Percentiles rank a stretch among this genome's conserved stretches.
These are phyloP conservation scores for Torulaspora pretoriensis DNA, from an alignment of 1,139 yeast species.

Conservation along the genomic window DNA sequence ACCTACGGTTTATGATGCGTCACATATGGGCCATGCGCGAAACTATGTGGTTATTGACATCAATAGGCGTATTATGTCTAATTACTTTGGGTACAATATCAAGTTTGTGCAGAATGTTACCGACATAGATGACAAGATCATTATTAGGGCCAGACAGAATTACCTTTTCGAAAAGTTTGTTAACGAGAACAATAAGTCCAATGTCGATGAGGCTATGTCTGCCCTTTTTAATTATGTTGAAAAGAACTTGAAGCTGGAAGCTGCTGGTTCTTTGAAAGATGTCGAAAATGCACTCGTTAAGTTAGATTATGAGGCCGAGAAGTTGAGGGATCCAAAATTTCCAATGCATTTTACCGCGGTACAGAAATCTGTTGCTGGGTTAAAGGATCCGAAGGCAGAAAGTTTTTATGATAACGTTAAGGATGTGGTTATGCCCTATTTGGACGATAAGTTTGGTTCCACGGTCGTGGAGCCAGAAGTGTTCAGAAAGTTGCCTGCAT, in stretches of 20 bases:
- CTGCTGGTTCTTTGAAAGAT: slow-evolving; percentile 35
- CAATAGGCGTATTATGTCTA: slow-evolving; percentile 79
- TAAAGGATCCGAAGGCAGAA: slow-evolving; percentile 31
- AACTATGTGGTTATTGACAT: slow-evolving; percentile 94
- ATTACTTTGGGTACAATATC: slow-evolving; percentile 86
- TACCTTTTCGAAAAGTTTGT: slow-evolving; percentile 64
- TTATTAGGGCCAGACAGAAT: slow-evolving; percentile 87
- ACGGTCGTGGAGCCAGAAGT: slow-evolving; percentile 79
- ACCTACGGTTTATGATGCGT: slow-evolving; percentile 95
- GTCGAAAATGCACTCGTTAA: slow-evolving; percentile 33
- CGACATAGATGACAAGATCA: slow-evolving; percentile 95
- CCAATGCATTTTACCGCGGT: slow-evolving; percentile 80
- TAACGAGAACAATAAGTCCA: slow-evolving; percentile 31
- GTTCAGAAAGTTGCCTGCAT: slow-evolving; percentile 77
- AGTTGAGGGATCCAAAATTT: slow-evolving; percentile 66
- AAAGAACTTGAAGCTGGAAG: slow-evolving; percentile 46
- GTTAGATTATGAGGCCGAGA: slow-evolving; percentile 48
- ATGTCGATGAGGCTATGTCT: slow-evolving; percentile 34
- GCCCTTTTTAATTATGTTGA: slow-evolving; percentile 49
- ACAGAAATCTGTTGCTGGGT: slow-evolving; percentile 46
- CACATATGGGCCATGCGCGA: slow-evolving; percentile 99
- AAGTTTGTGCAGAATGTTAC: slow-evolving; percentile 93
- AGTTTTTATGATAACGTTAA: slow-evolving; percentile 52
- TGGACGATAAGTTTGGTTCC: slow-evolving; percentile 70
- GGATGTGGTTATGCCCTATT: slow-evolving; percentile 67